phyloP scores from a whole-genome alignment of 78 protist species.

The Blattamonas nauphoetae region DNA sequence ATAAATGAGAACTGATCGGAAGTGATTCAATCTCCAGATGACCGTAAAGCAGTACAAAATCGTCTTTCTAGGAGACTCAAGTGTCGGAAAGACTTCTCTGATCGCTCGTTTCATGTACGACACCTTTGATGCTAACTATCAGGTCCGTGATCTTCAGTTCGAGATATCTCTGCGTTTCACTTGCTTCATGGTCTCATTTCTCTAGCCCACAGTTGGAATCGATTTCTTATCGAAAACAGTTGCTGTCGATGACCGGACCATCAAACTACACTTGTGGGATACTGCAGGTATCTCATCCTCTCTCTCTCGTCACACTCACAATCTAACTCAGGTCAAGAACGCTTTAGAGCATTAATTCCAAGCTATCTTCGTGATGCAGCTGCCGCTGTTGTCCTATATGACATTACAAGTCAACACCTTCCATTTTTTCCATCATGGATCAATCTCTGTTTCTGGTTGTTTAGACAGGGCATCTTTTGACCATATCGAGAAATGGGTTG shows the following conservation, averaged over 20 bases:
- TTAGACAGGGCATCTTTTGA: neutral
- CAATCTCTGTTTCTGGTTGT: neutral
- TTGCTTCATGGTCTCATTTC: neutral
- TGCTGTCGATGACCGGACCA: constrained; percentile 80
- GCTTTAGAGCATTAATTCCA: constrained; percentile 87
- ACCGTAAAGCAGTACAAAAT: constrained; percentile 59
- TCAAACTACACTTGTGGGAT: constrained; percentile 93
- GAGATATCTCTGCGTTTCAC: no score
- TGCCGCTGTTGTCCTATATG: constrained; percentile 91
- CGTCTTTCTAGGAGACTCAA: constrained; percentile 70
- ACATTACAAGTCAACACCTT: constrained; percentile 67
- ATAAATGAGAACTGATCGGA: no score
- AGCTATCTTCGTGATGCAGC: constrained; percentile 88
- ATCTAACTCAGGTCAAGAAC: constrained; percentile 34
- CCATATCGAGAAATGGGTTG: neutral
- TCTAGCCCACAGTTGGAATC: constrained; percentile 89
- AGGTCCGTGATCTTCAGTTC: constrained; percentile 43
- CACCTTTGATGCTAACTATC: constrained; percentile 81
- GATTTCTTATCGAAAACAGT: constrained; percentile 87
- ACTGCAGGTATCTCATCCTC: constrained; percentile 46
- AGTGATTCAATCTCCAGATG: no score
- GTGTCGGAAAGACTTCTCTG: constrained; percentile 80
- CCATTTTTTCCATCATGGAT: neutral
- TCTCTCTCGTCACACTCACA: constrained; percentile 12
- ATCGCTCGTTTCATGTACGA: constrained; percentile 96